These are phyloP conservation scores for Solanum megistacrolobum DNA, from an alignment of 257 asterid species.

Conservation along the genomic window DNA sequence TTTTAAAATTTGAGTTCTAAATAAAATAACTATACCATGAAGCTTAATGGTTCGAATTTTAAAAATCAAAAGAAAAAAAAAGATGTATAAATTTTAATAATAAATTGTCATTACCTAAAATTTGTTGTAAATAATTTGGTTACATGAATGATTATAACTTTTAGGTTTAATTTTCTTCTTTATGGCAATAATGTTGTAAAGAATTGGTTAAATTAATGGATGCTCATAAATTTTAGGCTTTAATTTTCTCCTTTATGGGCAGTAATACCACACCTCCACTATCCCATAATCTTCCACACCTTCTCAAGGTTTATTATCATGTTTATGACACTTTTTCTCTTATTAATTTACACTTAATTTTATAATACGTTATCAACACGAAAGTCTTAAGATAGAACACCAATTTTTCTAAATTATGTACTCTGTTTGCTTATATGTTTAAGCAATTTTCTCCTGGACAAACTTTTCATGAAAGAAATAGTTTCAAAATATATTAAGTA, in stretches of 20 bases:
- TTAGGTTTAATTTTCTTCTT: neutral
- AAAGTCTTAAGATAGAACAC: neutral
- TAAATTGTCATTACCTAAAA: neutral
- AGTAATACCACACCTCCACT: neutral
- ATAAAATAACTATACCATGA: neutral
- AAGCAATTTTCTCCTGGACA: neutral
- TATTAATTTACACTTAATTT: too few species aligned
- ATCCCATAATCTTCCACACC: neutral
- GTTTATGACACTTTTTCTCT: neutral
- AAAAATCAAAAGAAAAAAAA: neutral
- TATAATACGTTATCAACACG: too few species aligned
- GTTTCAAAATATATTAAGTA: neutral
- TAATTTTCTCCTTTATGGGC: neutral
- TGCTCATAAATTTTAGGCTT: neutral
- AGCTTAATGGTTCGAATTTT: neutral
- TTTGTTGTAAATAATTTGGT: neutral
- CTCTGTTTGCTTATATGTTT: neutral
- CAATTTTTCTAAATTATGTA: neutral
- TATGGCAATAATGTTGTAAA: neutral
- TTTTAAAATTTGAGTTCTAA: neutral
- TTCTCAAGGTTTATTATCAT: neutral
- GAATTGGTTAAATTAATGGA: neutral
- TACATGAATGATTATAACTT: neutral
- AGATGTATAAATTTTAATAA: neutral
- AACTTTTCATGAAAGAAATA: neutral